Percentiles rank a stretch among this genome's conserved stretches.
Evolutionary conservation across 768 basidiomycete species (phyloP).

Genomic region (Kockovaella imperatae): DNA sequence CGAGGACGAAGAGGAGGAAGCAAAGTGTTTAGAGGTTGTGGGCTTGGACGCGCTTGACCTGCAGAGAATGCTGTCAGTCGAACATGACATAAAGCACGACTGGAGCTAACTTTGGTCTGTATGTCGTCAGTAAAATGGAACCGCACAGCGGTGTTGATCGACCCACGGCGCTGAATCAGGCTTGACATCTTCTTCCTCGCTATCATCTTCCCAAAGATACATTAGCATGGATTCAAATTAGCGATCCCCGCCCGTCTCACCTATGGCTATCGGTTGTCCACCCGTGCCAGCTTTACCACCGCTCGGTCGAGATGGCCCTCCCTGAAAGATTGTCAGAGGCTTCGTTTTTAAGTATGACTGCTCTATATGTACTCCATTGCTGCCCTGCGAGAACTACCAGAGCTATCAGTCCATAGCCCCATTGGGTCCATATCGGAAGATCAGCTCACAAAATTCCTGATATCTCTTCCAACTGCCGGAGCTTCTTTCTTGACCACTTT

Average conservation of each 20-base stretch:
- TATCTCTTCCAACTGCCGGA: conserved; percentile 22
- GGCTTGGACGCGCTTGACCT: conserved; percentile 6
- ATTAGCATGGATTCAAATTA: neutral
- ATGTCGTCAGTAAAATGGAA: no score
- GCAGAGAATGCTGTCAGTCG: no score
- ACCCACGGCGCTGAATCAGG: no score
- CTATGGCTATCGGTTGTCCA: conserved; percentile 32
- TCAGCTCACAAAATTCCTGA: conserved; percentile 31
- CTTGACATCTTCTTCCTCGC: conserved; percentile 1
- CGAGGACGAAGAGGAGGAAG: conserved; percentile 16
- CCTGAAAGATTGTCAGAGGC: conserved; percentile 5
- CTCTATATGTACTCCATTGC: conserved; percentile 2
- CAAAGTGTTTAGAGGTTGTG: conserved; percentile 25
- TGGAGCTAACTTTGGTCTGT: no score
- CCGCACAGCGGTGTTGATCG: no score
- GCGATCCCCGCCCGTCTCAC: conserved; percentile 3
- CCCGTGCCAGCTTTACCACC: conserved; percentile 15
- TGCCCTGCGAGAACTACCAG: conserved; percentile 12
- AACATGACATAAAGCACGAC: no score
- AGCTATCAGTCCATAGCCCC: neutral
- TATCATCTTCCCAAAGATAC: conserved; percentile 16
- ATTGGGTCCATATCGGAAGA: neutral
- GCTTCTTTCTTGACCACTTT: conserved; percentile 2
- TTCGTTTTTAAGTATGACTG: neutral
- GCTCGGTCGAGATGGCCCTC: neutral